These are phyloP conservation scores for Tricholomella constricta DNA, from an alignment of 768 basidiomycete genomes.

Conservation along the genomic window DNA sequence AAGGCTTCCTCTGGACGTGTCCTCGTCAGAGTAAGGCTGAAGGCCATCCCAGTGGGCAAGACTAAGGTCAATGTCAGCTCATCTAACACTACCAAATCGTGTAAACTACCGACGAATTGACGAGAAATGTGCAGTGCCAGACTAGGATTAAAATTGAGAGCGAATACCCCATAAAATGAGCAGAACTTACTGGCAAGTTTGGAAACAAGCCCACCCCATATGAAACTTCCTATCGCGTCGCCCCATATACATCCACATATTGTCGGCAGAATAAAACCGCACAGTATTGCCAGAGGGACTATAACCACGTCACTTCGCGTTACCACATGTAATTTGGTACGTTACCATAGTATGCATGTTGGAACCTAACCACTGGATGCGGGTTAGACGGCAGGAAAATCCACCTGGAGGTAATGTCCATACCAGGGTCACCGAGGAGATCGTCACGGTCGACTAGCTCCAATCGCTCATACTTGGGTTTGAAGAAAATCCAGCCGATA, in stretches of 20 bases:
- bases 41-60: constrained; percentile 82
- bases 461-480: constrained; percentile 65
- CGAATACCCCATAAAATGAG: not conserved
- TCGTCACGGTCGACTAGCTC: constrained; percentile 67
- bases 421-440: constrained; percentile 68
- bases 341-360: constrained; percentile 68
- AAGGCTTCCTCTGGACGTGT: constrained; percentile 73
- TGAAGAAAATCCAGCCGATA: constrained; percentile 86
- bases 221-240: constrained; percentile 66
- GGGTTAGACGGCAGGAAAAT: not conserved
- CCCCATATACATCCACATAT: constrained; percentile 56
- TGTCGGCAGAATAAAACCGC: constrained; percentile 61
- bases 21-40: constrained; percentile 80
- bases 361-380: constrained; percentile 48
- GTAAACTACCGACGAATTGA: constrained; percentile 60
- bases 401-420: constrained; percentile 11
- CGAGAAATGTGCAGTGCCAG: constrained; percentile 73
- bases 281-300: constrained; percentile 63
- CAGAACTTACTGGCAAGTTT: constrained; percentile 54
- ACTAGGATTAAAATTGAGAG: constrained; percentile 35
- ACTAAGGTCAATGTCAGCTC: constrained; percentile 28
- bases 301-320: not conserved
- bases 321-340: not conserved
- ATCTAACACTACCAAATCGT: not conserved
- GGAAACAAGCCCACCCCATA: constrained; percentile 72